Base-by-base conservation (phyloP, 1,284 basidiomycete species). In the Fomitopsis pinicola region DNA sequence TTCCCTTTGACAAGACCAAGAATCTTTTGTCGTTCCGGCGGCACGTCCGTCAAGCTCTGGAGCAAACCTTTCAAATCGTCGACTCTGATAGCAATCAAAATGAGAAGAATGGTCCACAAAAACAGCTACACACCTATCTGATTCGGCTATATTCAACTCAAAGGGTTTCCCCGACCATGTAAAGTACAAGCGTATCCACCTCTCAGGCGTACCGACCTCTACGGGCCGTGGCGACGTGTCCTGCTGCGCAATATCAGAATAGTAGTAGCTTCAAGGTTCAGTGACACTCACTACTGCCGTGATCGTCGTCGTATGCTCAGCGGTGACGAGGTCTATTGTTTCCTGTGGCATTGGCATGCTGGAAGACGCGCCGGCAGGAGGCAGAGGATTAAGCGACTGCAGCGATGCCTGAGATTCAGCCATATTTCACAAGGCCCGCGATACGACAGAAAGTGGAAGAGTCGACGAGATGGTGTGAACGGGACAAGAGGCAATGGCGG, bases 11-110 rank as follows among this genome's bases (percentile, higher is more conserved):
- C 87, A 33, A 97, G 76, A 1, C 93, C 93, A 14, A 96, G 80
- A 59, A 97, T 88, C 80, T 97, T 97, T 77, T 97, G 94, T 17
- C 94, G 81, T 66, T 92, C 91, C 30, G 88, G 83, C 3, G 94
- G 93, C 1, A 97, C 92, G 61, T 82, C 83, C 1, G 94, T 97
- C 60, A 94, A 72, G 38, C 78, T 81, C 64, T 88, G 83, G 42
- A 97, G 73, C 8, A 80, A 73, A 19, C 78, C 76, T 74, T 90
- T 90, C 65, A 91, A 73, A 67, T 91, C 89, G 67, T 83, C 87
- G 9, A 91, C 83, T 70, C 88, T 89, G 66, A 5, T 3, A 50
- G 12, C 15, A 14, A 15, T 50, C 8, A 33, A 17, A 2, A 33
- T 2, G 1, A 5, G 9, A 17, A 48, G 30, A 33, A 22, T 22